Conservation (phyloP, 73 alveolate species). For the Uronychia binucleata region DNA sequence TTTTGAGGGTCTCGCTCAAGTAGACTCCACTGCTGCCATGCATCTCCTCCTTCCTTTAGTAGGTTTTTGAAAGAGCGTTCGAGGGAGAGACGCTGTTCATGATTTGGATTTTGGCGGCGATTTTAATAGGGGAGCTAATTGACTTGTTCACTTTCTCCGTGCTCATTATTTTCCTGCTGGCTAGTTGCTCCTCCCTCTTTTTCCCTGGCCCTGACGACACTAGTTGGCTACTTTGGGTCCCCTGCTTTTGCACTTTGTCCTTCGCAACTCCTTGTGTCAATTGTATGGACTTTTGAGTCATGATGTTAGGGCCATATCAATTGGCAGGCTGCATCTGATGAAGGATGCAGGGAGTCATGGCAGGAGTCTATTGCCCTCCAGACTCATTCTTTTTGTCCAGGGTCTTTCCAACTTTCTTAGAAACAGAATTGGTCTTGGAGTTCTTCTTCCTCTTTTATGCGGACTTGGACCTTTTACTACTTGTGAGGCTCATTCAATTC, state of each 20-base stretch:
- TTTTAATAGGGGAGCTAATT: not conserved
- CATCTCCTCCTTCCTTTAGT: no score
- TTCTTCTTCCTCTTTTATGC: not conserved
- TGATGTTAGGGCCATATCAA: no score
- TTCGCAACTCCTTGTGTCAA: no score
- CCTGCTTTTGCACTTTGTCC: not conserved
- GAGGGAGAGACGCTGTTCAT: not conserved
- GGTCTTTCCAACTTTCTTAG: not conserved
- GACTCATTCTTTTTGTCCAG: not conserved
- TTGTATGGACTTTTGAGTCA: no score
- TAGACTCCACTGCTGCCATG: no score
- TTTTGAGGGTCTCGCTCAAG: no score
- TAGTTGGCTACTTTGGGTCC: not conserved
- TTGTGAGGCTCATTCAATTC: not conserved
- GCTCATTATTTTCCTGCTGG: not conserved
- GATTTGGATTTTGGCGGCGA: not conserved
- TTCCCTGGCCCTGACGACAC: not conserved
- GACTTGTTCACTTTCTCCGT: not conserved
- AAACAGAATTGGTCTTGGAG: not conserved
- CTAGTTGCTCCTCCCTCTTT: not conserved
- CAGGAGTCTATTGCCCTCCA: not conserved
- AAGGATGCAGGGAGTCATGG: not conserved
- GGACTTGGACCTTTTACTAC: not conserved
- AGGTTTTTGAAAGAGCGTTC: no score
- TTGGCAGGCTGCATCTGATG: no score